These are phyloP conservation scores for Tremellales sp. DNA, from an alignment of 1,284 basidiomycete genomes.

Conservation along the genomic window DNA sequence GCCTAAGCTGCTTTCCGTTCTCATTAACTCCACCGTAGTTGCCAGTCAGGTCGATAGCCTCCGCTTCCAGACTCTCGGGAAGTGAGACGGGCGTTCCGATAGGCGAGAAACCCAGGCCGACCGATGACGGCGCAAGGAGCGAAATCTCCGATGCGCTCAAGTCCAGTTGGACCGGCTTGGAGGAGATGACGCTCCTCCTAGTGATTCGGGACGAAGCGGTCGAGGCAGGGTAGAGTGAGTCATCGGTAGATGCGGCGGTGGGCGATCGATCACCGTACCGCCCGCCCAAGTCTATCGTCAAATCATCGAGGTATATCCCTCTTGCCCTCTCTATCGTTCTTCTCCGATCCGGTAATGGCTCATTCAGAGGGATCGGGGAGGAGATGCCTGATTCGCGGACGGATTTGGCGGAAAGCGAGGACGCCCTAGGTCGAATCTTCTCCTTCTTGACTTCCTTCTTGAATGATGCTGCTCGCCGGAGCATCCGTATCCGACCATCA, in stretches of 20 bases:
- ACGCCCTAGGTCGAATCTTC: constrained; percentile 11
- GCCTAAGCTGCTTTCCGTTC: constrained; percentile 3
- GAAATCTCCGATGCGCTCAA: constrained; percentile 11
- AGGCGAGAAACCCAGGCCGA: constrained; percentile 17
- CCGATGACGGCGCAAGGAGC: constrained; percentile 16
- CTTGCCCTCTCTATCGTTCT: background rate
- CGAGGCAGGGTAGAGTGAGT: constrained; percentile 10
- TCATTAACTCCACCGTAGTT: background rate
- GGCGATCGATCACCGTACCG: constrained; percentile 9
- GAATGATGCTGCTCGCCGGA: constrained; percentile 7
- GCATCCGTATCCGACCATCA: background rate
- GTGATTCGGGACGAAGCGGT: constrained; percentile 5
- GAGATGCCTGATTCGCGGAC: constrained; percentile 7
- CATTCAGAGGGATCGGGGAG: constrained; percentile 6
- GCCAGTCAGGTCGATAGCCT: constrained; percentile 23
- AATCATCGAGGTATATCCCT: constrained; percentile 12
- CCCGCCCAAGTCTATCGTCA: constrained; percentile 18
- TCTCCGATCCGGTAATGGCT: background rate
- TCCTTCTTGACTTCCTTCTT: constrained; percentile 6
- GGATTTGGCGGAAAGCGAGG: constrained; percentile 10
- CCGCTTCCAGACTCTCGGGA: constrained; percentile 22
- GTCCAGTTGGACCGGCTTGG: background rate
- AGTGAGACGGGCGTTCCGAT: constrained; percentile 15
- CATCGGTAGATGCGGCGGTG: constrained; percentile 6
- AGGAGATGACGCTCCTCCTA: constrained; percentile 2